Percentiles rank a stretch among this genome's conserved stretches.
These are phyloP conservation scores for Candida maltosa DNA, from an alignment of 805 yeast species.

Conservation along the genomic window DNA sequence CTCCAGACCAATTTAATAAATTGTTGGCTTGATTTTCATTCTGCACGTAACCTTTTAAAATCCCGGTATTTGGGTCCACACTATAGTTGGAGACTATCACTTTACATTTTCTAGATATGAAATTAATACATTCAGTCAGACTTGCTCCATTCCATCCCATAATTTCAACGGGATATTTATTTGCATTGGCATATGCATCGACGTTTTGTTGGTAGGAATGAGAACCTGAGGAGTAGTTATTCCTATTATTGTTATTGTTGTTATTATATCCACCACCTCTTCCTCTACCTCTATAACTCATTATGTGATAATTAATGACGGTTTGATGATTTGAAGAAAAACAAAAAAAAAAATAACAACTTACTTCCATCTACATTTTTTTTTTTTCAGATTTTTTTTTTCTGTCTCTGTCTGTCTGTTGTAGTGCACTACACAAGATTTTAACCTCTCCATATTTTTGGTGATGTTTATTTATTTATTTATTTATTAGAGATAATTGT, in stretches of 20 bases:
- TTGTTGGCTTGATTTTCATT: slow-evolving; percentile 54
- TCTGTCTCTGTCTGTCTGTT: too few species aligned
- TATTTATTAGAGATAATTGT: too few species aligned
- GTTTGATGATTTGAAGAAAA: neutral
- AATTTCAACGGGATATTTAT: slow-evolving; percentile 54
- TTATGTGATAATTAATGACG: slow-evolving; percentile 6
- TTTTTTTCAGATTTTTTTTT: too few species aligned
- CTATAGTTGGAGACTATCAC: slow-evolving; percentile 51
- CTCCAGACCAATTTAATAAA: slow-evolving; percentile 66
- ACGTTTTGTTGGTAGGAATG: slow-evolving; percentile 17
- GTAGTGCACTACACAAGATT: too few species aligned
- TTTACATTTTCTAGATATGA: slow-evolving; percentile 65
- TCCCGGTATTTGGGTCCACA: slow-evolving; percentile 47
- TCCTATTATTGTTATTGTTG: slow-evolving; percentile 12
- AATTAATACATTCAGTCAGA: slow-evolving; percentile 62
- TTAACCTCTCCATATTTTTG: too few species aligned
- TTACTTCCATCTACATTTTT: too few species aligned
- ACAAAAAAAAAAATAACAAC: neutral
- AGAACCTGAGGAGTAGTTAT: slow-evolving; percentile 12
- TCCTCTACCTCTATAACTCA: slow-evolving; percentile 40
- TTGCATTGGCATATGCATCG: slow-evolving; percentile 26
- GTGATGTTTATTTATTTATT: too few species aligned
- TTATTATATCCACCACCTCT: slow-evolving; percentile 23
- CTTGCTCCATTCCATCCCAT: slow-evolving; percentile 82
- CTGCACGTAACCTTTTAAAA: slow-evolving; percentile 58